phyloP scores from a whole-genome alignment of 2,329 filamentous ascomycete species.

The Calonectria honghensis region DNA sequence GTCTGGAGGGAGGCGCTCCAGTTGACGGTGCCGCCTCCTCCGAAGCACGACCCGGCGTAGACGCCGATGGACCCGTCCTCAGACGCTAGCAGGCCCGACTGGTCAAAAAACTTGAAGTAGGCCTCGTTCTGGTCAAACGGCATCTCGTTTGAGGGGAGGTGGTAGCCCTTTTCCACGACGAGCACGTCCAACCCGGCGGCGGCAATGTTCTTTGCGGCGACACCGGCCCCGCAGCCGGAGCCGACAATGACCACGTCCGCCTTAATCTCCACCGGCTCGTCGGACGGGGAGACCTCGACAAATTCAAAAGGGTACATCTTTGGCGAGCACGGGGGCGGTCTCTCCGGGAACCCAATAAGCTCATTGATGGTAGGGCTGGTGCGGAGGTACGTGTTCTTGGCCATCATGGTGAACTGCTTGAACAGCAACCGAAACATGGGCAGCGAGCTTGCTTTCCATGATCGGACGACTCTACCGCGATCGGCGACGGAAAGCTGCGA shows the following conservation, averaged over 20 bases:
- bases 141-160: not conserved
- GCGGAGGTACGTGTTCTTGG: conserved; percentile 30
- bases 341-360: conserved; percentile 20
- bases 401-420: conserved; percentile 35
- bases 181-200: conserved; percentile 6
- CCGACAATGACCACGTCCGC: conserved; percentile 20
- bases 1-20: conserved; percentile 23
- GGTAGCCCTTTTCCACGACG: conserved; percentile 3
- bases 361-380: conserved; percentile 19
- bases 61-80: conserved; percentile 7
- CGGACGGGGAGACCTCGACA: not conserved
- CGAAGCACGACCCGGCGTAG: conserved; percentile 14
- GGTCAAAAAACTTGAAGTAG: not conserved
- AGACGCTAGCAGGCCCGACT: not conserved
- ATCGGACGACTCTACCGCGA: conserved; percentile 6
- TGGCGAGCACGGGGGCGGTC: not conserved
- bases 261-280: not conserved
- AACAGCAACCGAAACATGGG: conserved; percentile 23
- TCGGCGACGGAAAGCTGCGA: conserved; percentile 22
- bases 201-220: conserved; percentile 20
- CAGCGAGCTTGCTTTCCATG: conserved; percentile 28
- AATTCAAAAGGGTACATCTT: conserved; percentile 18
- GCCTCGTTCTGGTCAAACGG: conserved; percentile 1
- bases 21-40: conserved; percentile 12
- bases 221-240: conserved; percentile 13